Conservation (phyloP, 2,329 filamentous ascomycete genomes). For the Fusarium incarnatum region DNA sequence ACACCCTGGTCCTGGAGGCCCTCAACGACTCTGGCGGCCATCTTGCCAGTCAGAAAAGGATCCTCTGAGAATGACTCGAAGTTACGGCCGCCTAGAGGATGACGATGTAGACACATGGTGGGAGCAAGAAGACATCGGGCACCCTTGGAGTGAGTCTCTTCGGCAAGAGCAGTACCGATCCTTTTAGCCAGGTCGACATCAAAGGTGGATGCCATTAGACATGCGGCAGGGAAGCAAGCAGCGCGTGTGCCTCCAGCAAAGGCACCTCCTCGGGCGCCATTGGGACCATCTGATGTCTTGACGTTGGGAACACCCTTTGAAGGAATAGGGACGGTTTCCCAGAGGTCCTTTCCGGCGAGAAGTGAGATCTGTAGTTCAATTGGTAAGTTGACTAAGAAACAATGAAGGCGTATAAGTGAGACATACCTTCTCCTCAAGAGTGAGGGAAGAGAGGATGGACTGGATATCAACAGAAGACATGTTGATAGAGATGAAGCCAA, state of each 20-base stretch:
- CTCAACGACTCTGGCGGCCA: constrained; percentile 49
- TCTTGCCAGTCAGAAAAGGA: constrained; percentile 44
- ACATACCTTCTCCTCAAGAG: constrained; percentile 50
- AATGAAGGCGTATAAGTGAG: not conserved
- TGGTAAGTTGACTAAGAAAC: not conserved
- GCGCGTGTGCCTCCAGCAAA: constrained; percentile 42
- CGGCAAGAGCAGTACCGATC: constrained; percentile 69
- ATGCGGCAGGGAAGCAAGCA: constrained; percentile 48
- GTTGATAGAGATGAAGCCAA: constrained; percentile 17
- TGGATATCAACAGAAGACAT: constrained; percentile 46
- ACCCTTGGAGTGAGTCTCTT: constrained; percentile 69
- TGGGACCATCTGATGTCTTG: constrained; percentile 45
- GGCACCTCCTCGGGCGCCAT: constrained; percentile 44
- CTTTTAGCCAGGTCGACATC: constrained; percentile 67
- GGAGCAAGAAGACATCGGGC: constrained; percentile 70
- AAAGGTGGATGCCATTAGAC: constrained; percentile 70
- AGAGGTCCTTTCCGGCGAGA: constrained; percentile 45
- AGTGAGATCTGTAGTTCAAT: constrained; percentile 37
- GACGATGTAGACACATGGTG: constrained; percentile 47
- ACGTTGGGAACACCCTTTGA: constrained; percentile 42
- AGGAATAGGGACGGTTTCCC: constrained; percentile 44
- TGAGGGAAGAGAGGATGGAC: constrained; percentile 47
- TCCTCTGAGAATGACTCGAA: constrained; percentile 47
- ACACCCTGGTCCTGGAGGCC: constrained; percentile 56
- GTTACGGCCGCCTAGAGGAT: constrained; percentile 46